A percentile compares a stretch with the other conserved stretches of the same genome.
Evolutionary conservation across 1,139 yeast species (phyloP).

Genomic region (Pichia sp.): DNA sequence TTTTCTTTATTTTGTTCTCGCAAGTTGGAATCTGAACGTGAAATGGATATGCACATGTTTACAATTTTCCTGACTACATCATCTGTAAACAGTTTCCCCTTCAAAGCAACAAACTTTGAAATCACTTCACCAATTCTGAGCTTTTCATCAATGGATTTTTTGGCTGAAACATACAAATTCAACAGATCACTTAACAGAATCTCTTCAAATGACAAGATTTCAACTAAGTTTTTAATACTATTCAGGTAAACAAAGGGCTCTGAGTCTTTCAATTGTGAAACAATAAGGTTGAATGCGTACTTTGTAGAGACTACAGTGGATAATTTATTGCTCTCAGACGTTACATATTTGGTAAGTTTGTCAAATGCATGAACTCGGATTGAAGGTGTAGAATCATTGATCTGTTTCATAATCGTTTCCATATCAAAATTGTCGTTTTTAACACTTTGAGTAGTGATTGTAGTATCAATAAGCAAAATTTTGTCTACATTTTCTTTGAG

Average conservation of each 20-base stretch:
- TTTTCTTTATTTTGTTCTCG: conserved; percentile 24
- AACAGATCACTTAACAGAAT: conserved; percentile 30
- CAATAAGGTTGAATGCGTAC: conserved; percentile 53
- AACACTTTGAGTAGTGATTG: neutral
- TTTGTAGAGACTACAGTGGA: conserved; percentile 38
- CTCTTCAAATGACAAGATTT: conserved; percentile 36
- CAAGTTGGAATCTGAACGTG: conserved; percentile 25
- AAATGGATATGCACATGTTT: conserved; percentile 33
- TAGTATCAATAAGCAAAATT: conserved; percentile 3
- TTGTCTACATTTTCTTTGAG: too few relatives aligned
- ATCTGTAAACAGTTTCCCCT: conserved; percentile 38
- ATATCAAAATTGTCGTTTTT: conserved; percentile 6
- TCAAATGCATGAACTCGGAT: conserved; percentile 81
- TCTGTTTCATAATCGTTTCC: conserved; percentile 55
- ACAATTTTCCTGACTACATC: conserved; percentile 31
- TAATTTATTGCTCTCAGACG: conserved; percentile 30
- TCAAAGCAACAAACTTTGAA: conserved; percentile 44
- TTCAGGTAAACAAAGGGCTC: conserved; percentile 86
- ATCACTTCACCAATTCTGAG: conserved; percentile 78
- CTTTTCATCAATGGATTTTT: conserved; percentile 48
- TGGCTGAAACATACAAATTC: conserved; percentile 16
- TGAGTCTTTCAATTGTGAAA: conserved; percentile 60
- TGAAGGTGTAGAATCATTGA: conserved; percentile 77
- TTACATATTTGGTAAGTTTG: conserved; percentile 52
- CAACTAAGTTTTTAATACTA: conserved; percentile 69